Base-by-base conservation (phyloP, 495 filamentous ascomycete species). In the Penicillium cosmopolitanum region DNA sequence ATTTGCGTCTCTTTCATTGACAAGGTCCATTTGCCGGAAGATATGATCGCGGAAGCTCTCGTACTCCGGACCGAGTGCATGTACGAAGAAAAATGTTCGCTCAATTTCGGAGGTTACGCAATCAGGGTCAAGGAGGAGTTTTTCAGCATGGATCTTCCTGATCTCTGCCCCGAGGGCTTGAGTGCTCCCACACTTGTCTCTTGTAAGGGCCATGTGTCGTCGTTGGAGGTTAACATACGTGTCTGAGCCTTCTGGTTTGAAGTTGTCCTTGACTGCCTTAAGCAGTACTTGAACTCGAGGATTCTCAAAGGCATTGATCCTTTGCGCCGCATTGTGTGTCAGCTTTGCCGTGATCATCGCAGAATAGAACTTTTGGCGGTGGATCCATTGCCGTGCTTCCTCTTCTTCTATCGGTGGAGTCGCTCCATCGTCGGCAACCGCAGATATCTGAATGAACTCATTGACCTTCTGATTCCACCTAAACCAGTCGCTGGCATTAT, bases 41-140 rank as follows among this genome's bases (percentile, higher is more conserved):
- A 56, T 62, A 50, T 57, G 54, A 50, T 62, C 60, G 19, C 47
- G 54, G 50, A 62, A 62, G 44, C 60, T 62, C 28, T 62, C 54
- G 42, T 57, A 57, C 50, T 62, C 60, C 7, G 53, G 38, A 34
- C 60, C 54, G 2, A 62, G 36, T 47, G 48, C 54, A 11, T 62
- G 43, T 28, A 62, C 19, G 40, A 57, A 62, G 16, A 62, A 56
- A 23, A 61, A 52, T 56, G 47, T 60, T 60, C 58, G 58, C 44
- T 60, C 58, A 50, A 60, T 60, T n/a, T 60, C 58, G 28, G 51
- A 60, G 35, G 43, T 60, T 18, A 60, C 58, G 35, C 58, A 60
- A 12, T 55, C 51, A 51, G 58, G 51, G 52, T 60, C 51, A 44
- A 60, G 51, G 21, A 60, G 52, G 16, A 60, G 50, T 44, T 60